phyloP scores from a whole-genome alignment of 257 asterid species.

The Scutellaria baicalensis region DNA sequence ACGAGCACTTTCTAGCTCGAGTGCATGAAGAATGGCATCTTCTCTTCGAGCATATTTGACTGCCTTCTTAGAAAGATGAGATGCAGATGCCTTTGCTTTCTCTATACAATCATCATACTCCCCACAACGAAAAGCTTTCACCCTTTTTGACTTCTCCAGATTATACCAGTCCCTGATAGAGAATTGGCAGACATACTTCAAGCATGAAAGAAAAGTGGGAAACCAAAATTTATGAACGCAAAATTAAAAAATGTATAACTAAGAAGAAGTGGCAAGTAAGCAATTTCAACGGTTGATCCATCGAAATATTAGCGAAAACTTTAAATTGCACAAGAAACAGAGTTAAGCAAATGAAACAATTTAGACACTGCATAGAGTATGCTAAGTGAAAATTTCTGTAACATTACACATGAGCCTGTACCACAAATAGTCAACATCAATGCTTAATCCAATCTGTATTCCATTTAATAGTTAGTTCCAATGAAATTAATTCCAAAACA shows the following conservation, averaged over 20 bases:
- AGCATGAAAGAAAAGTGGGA: background rate
- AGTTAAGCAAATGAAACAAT: too few species aligned
- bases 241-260: background rate
- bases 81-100: constrained; percentile 62
- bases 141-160: constrained; percentile 80
- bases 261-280: background rate
- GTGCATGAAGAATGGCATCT: constrained; percentile 85
- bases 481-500: background rate
- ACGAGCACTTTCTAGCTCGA: constrained; percentile 64
- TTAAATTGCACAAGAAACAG: background rate
- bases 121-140: constrained; percentile 86
- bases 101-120: constrained; percentile 77
- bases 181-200: background rate
- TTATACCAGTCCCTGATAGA: constrained; percentile 88
- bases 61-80: constrained; percentile 48
- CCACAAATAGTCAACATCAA: background rate
- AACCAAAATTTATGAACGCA: background rate
- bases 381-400: background rate
- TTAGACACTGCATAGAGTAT: background rate
- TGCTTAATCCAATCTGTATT: background rate
- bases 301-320: background rate
- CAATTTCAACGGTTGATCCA: background rate
- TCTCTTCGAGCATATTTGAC: constrained; percentile 80
- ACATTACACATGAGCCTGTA: background rate
- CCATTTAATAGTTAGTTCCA: background rate